Evolutionary conservation across 2,329 filamentous ascomycete species (phyloP).

Genomic region (Corynespora cassiicola): DNA sequence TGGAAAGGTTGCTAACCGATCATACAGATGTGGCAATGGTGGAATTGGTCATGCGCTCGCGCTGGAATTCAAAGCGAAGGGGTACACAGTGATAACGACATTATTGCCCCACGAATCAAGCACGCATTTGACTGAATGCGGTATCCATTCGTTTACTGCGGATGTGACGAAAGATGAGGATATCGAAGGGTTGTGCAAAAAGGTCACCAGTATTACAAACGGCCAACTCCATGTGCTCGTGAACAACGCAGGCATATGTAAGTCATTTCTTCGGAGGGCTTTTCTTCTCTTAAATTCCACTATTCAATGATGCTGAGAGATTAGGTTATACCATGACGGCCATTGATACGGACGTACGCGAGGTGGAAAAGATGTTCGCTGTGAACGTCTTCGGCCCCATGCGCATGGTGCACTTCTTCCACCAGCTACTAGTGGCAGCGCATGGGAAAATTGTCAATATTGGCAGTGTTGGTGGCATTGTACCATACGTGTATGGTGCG

Average conservation of each 20-base stretch:
- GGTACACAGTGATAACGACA: constrained; percentile 6
- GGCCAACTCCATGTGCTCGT: constrained; percentile 9
- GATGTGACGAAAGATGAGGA: constrained; percentile 9
- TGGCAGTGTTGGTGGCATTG: constrained; percentile 9
- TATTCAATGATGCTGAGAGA: not conserved
- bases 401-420: constrained; percentile 10
- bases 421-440: constrained; percentile 5
- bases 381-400: constrained; percentile 11
- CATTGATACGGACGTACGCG: constrained; percentile 4
- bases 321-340: constrained; percentile 13
- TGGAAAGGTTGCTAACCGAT: no score
- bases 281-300: not conserved
- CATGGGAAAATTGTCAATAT: constrained; percentile 11
- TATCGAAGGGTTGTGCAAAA: not conserved
- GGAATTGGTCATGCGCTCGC: constrained; percentile 13
- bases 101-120: constrained; percentile 5
- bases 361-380: constrained; percentile 9
- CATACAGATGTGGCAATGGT: constrained; percentile 8
- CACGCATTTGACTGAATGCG: constrained; percentile 2
- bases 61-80: constrained; percentile 5
- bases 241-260: constrained; percentile 7
- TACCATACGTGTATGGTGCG: constrained; percentile 12
- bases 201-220: constrained; percentile 3
- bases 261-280: no score
- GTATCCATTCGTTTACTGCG: not conserved